Evolutionary conservation across 2,329 filamentous ascomycete species (phyloP).

Genomic region (Fusarium fujikuroi): DNA sequence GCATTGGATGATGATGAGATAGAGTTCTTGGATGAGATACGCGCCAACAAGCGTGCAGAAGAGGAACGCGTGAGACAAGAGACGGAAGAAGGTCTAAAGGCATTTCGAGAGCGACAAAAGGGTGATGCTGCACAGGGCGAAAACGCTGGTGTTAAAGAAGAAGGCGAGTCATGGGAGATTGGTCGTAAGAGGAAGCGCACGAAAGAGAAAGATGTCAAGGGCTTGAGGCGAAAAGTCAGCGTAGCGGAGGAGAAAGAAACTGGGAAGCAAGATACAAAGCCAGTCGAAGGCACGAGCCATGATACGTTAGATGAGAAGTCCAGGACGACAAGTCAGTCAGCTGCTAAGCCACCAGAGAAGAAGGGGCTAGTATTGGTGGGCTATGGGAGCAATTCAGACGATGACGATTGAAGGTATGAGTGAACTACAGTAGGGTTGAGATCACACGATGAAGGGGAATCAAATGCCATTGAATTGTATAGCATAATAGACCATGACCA

Average conservation of each 20-base stretch:
- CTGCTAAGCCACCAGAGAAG: slow-evolving; percentile 29
- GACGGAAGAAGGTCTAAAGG: slow-evolving; percentile 65
- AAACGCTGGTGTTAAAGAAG: slow-evolving; percentile 39
- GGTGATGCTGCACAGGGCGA: slow-evolving; percentile 29
- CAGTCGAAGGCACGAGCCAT: slow-evolving; percentile 18
- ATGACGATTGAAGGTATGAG: slow-evolving; percentile 24
- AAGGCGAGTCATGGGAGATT: slow-evolving; percentile 49
- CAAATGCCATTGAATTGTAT: slow-evolving; percentile 28
- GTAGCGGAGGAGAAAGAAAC: slow-evolving; percentile 19
- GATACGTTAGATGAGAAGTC: slow-evolving; percentile 21
- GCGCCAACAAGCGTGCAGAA: slow-evolving; percentile 60
- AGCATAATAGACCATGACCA: slow-evolving; percentile 23
- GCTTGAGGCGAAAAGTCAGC: slow-evolving; percentile 44
- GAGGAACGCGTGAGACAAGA: slow-evolving; percentile 66
- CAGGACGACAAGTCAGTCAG: neutral
- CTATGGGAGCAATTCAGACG: slow-evolving; percentile 64
- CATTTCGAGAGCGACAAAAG: slow-evolving; percentile 65
- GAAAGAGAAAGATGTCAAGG: slow-evolving; percentile 52
- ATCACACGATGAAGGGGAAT: slow-evolving; percentile 28
- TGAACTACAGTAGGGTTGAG: neutral
- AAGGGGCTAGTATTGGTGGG: slow-evolving; percentile 58
- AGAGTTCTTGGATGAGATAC: slow-evolving; percentile 75
- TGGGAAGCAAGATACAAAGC: slow-evolving; percentile 20
- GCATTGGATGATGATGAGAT: slow-evolving; percentile 82
- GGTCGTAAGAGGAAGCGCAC: slow-evolving; percentile 53